phyloP scores from a whole-genome alignment of 306 rosid species.

The Parietaria judaica region DNA sequence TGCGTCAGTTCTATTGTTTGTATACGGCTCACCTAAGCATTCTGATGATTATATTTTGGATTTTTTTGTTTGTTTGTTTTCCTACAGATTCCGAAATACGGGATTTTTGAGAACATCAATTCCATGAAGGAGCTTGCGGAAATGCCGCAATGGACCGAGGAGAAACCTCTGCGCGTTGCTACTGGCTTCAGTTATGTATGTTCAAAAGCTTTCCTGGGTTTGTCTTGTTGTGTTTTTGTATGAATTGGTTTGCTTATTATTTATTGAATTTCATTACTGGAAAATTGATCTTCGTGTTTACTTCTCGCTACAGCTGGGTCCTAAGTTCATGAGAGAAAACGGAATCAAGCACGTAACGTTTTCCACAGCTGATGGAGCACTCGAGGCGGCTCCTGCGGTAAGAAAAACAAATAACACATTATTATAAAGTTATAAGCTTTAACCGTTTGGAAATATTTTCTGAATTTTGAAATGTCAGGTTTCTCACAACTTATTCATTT shows the following conservation, averaged over 20 bases:
- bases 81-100: conserved; percentile 79
- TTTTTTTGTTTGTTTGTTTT: conserved; percentile 16
- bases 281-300: conserved; percentile 12
- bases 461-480: not conserved
- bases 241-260: conserved; percentile 3
- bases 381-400: conserved; percentile 99
- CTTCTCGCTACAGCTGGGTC: conserved; percentile 61
- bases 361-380: conserved; percentile 94
- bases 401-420: conserved; percentile 6
- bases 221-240: not conserved
- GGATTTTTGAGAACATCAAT: conserved; percentile 78
- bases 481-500: not conserved
- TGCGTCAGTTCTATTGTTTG: not conserved
- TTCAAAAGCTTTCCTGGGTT: conserved; percentile 1
- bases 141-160: conserved; percentile 85
- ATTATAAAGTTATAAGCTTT: too few relatives aligned
- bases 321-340: conserved; percentile 73
- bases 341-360: conserved; percentile 69
- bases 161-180: conserved; percentile 81
- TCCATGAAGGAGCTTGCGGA: conserved; percentile 62
- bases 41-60: not conserved
- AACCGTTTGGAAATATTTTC: not conserved
- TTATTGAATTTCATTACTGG: not conserved
- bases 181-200: conserved; percentile 88
- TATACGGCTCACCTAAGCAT: not conserved